phyloP scores from a whole-genome alignment of 1,284 basidiomycete species.

The Vanrija sp. region DNA sequence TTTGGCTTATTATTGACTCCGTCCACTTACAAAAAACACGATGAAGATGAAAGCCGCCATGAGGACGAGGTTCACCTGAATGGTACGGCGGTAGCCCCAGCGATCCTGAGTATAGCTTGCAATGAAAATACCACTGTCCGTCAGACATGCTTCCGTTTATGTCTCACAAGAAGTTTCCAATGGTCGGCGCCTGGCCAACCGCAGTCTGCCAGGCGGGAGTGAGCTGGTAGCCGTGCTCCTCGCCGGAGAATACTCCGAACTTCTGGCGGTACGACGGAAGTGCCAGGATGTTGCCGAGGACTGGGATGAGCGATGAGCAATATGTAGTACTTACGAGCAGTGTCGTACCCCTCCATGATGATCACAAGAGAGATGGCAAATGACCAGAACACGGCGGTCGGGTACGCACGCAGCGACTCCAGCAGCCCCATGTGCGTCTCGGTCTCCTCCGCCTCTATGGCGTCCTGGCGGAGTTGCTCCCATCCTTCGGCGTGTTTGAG shows the following conservation, averaged over 20 bases:
- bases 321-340: neutral
- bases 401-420: slow-evolving; percentile 13
- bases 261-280: slow-evolving; percentile 14
- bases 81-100: slow-evolving; percentile 25
- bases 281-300: slow-evolving; percentile 9
- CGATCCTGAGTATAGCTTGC: slow-evolving; percentile 20
- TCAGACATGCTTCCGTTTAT: neutral
- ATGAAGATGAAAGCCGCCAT: slow-evolving; percentile 35
- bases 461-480: slow-evolving; percentile 8
- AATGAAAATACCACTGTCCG: slow-evolving; percentile 20
- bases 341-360: slow-evolving; percentile 10
- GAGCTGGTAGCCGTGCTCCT: slow-evolving; percentile 20
- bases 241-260: slow-evolving; percentile 4
- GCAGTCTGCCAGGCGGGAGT: slow-evolving; percentile 27
- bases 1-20: too few species aligned
- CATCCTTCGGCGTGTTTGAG: neutral
- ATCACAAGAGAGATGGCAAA: slow-evolving; percentile 16
- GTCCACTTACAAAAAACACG: slow-evolving; percentile 36
- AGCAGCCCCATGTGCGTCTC: slow-evolving; percentile 11
- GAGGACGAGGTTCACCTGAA: slow-evolving; percentile 30
- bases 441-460: slow-evolving; percentile 14
- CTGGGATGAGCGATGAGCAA: neutral
- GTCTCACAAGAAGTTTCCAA: slow-evolving; percentile 23
- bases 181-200: slow-evolving; percentile 18
- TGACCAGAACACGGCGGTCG: slow-evolving; percentile 17